phyloP scores from a whole-genome alignment of 225 moss, liverwort and hornwort genomes.

The Pseudoscleropodium purum region DNA sequence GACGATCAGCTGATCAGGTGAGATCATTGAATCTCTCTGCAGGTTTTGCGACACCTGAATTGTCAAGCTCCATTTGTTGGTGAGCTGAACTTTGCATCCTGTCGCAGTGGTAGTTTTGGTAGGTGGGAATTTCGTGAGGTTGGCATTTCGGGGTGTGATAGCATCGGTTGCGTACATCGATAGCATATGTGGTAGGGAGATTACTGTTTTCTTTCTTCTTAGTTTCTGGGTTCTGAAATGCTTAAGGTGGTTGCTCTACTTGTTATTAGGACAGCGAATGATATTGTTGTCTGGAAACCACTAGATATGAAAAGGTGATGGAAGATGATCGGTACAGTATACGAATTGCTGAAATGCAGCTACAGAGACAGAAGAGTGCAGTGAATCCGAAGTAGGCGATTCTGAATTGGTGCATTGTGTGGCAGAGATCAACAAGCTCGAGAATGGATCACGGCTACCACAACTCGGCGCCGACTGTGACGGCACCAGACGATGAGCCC shows the following conservation, averaged over 20 bases:
- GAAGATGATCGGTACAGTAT: neutral
- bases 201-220: neutral
- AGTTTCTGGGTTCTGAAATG: neutral
- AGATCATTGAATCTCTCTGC: neutral
- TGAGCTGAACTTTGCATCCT: neutral
- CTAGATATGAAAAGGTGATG: neutral
- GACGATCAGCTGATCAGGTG: neutral
- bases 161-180: neutral
- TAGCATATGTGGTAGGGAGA: neutral
- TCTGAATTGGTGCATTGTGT: neutral
- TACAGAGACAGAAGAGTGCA: neutral
- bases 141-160: neutral
- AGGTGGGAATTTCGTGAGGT: neutral
- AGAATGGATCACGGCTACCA: conserved; percentile 7
- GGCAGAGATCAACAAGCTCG: neutral
- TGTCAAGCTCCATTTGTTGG: neutral
- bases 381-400: neutral
- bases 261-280: neutral
- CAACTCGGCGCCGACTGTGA: neutral
- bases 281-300: neutral
- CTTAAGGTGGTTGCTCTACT: neutral
- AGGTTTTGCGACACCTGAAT: neutral
- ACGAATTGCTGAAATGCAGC: neutral
- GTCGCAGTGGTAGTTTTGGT: neutral
- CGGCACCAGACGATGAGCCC: conserved; percentile 4